Conservation (phyloP, 2,329 filamentous ascomycete genomes). For the Clonostachys chloroleuca region DNA sequence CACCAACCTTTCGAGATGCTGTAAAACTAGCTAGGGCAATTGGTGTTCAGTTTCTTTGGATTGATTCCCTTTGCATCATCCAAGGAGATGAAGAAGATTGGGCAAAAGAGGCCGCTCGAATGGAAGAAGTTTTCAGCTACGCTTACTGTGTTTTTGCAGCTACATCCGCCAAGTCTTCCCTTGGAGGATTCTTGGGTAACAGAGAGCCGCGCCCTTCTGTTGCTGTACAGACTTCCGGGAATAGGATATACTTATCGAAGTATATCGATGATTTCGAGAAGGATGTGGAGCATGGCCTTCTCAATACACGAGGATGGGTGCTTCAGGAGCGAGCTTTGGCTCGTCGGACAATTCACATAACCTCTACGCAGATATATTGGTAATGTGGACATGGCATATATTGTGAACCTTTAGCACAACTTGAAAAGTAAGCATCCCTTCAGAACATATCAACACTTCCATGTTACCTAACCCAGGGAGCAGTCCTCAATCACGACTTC, state of each 20-base stretch:
- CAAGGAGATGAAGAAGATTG: conserved; percentile 16
- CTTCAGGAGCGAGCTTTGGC: neutral
- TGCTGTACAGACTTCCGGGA: neutral
- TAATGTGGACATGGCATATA: neutral
- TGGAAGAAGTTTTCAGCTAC: conserved; percentile 4
- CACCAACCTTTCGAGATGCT: neutral
- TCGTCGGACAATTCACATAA: neutral
- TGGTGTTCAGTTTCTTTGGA: conserved; percentile 13
- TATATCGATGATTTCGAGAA: neutral
- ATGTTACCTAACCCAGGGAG: too few relatives aligned
- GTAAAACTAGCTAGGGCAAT: conserved; percentile 4
- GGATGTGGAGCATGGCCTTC: neutral
- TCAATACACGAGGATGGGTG: neutral
- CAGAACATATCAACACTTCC: too few relatives aligned
- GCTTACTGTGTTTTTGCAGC: neutral
- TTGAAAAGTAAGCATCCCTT: neutral
- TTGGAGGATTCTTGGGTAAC: neutral
- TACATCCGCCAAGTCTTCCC: neutral
- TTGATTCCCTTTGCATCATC: conserved; percentile 4
- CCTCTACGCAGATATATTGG: neutral
- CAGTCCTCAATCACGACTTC: neutral
- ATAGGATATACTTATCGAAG: neutral
- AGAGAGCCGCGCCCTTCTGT: neutral
- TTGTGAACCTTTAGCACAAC: neutral
- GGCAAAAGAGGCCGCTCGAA: conserved; percentile 16